Evolutionary conservation across 1,284 basidiomycete genomes (phyloP).

Genomic region (Melampsora abietis-canadensis): DNA sequence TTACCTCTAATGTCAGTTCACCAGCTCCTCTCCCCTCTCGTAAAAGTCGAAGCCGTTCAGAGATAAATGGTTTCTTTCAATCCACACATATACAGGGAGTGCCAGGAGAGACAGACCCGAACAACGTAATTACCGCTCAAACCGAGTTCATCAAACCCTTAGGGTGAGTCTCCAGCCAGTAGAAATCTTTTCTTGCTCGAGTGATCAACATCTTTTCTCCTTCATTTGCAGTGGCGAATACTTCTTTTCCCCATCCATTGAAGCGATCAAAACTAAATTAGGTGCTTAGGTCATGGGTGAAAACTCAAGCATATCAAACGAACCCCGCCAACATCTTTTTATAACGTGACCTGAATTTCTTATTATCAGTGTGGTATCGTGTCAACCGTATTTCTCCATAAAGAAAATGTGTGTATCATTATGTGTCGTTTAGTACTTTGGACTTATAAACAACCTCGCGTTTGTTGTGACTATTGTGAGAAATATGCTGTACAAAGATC

Average conservation of each 20-base stretch:
- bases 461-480: too few species aligned
- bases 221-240: slow-evolving; percentile 15
- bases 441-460: too few species aligned
- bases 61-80: too few species aligned
- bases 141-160: slow-evolving; percentile 24
- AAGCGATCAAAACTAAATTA: slow-evolving; percentile 33
- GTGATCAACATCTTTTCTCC: too few species aligned
- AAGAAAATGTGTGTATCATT: too few species aligned
- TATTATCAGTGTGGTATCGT: too few species aligned
- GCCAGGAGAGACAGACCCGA: slow-evolving; percentile 28
- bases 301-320: too few species aligned
- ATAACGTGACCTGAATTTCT: too few species aligned
- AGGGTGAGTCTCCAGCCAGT: slow-evolving; percentile 17
- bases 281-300: background rate
- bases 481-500: too few species aligned
- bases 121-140: slow-evolving; percentile 24
- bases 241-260: slow-evolving; percentile 24
- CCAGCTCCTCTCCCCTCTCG: slow-evolving; percentile 2
- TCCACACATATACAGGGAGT: background rate
- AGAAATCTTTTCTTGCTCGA: background rate
- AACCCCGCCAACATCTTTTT: too few species aligned
- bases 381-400: too few species aligned
- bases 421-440: too few species aligned
- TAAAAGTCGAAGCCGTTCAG: background rate
- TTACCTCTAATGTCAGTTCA: slow-evolving; percentile 11